Evolutionary conservation across 352 stramenopile species (phyloP), one percentile per base, ranked within the genome.

Genomic region (Phytophthora fragariae): DNA sequence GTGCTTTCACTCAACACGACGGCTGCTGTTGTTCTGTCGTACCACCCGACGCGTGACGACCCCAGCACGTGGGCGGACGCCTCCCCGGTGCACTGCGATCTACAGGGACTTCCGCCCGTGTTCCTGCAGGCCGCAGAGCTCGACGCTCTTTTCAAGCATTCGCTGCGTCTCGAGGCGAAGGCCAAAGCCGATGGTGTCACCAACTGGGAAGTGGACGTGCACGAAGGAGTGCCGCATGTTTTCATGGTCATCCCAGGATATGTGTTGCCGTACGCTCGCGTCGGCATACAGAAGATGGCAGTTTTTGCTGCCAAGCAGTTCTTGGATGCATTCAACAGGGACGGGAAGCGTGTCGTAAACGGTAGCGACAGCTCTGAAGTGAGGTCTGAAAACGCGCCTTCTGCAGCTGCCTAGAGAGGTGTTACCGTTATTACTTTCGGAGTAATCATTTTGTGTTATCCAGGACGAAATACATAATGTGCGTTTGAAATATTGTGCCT

Each of bases 171-270:
- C 11, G 58, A 46, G 7, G 49, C 64, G 0, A 83, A 77, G 29
- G 82, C 79, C 0, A 56, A 70, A 47, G 66, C 41, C 5, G 69
- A 82, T 27, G 58, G 65, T 6, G 71, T 85, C 3, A 66, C 41
- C 3, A 72, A 77, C 49, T 81, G 78, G 63, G 72, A 85, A n/a
- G 21, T 84, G 10, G 77, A 86, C 33, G 29, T 80, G 10, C 76
- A 85, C 44, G 64, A 75, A 63, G 65, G 59, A 35, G 70, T 89
- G 24, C 66, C 79, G 41, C 81, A 89, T 49, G 79, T 76, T 4
- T 89, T 89, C 53, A 77, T 71, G 44, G 33, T 84, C 11, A 58
- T 84, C 10, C 72, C 79, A 15, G 27, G 47, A 5, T 68, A 66
- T 12, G 44, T 85, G 7, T n/a, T 88, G 41, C 81, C 81, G 0